Base-by-base conservation (phyloP, 2,329 filamentous ascomycete genomes). In the Ceratocystis variospora region DNA sequence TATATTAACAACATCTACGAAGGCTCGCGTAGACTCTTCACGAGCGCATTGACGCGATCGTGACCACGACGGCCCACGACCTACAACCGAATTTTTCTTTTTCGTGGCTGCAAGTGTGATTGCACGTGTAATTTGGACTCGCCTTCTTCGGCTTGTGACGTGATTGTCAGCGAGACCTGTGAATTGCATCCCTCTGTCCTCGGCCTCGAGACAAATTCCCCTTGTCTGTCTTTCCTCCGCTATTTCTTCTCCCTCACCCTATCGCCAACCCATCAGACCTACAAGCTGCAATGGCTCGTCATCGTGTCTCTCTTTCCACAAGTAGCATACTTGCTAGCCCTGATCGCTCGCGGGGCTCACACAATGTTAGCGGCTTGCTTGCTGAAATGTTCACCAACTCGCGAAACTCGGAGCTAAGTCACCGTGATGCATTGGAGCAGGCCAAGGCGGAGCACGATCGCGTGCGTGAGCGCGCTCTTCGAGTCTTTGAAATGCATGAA, bases 401-500 rank as follows among this genome's bases (percentile, higher is more conserved):
- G 41, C 80, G 82, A 45, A 85, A 88, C 69, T 82, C 81, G 44
- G 85, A 86, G 72, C 77, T 81, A 62, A 79, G 78, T 66, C 87
- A 90, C 72, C 80, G 81, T 67, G 81, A 85, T 70, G 87, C 87
- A 15, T 80, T 93, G 17, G 82, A 82, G 59, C 81, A 82, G 61
- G 87, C 87, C 3, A 83, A 83, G 62, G 79, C 79, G 15, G 82
- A 87, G 71, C 88, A 91, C 73, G 82, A 88, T 46, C 80, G 82
- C 33, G 81, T 93, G 10, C 80, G 81, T 33, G 75, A 79, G 65
- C 75, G 75, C 37, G 81, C 81, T 6, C 73, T 82, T 45, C 75
- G 77, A 17, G 79, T 79, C 5, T 80, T 77, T 66, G 74, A 80
- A 67, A 73, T 80, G 50, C 76, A 83, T 67, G 75, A 79, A 67